Evolutionary conservation across 345 rosid species (phyloP), one percentile per base, ranked within the genome.

Genomic region (Gossypium anomalum): DNA sequence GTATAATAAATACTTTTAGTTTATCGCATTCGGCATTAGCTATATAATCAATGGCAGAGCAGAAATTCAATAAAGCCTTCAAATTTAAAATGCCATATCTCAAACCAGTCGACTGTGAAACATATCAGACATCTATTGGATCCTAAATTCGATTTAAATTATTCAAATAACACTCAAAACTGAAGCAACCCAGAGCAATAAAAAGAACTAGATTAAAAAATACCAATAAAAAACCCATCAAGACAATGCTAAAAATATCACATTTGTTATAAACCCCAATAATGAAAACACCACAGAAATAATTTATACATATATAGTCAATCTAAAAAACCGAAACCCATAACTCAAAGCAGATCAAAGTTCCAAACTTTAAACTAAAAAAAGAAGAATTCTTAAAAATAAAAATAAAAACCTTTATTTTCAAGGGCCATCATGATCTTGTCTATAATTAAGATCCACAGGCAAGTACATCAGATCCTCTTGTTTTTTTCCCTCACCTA

Each of bases 391-490:
- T 56, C 13, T 34, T 20, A 15, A 9, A 11, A 6, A n/a, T 6
- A 34, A 53, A 20, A 43, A 71, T 34, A 67, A 9, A 9, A 9
- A 88, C 92, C 90, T 86, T 86, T 85, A 78, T 83, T 77, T 73
- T 86, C 90, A 78, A 85, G 85, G 81, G 89, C 83, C 91, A 86
- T 85, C 86, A 79, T 81, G 89, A 81, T 84, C 84, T 67, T 66
- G 72, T 56, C 70, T 67, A 58, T 80, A 80, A 82, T 82, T 77
- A 80, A 79, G 87, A 86, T 81, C 84, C 69, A 75, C 87, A 76
- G 70, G 87, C 82, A 78, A 75, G 89, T 84, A 87, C 90, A 86
- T 89, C 84, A 89, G 90, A 89, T 89, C 89, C 79, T 82, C 82
- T 81, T 78, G 86, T 75, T 61, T 17, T 53, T 57, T 66, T 13